Percentiles rank a stretch among this genome's conserved stretches.
Conservation (phyloP, 768 basidiomycete genomes). For the Royoungia palumana region DNA sequence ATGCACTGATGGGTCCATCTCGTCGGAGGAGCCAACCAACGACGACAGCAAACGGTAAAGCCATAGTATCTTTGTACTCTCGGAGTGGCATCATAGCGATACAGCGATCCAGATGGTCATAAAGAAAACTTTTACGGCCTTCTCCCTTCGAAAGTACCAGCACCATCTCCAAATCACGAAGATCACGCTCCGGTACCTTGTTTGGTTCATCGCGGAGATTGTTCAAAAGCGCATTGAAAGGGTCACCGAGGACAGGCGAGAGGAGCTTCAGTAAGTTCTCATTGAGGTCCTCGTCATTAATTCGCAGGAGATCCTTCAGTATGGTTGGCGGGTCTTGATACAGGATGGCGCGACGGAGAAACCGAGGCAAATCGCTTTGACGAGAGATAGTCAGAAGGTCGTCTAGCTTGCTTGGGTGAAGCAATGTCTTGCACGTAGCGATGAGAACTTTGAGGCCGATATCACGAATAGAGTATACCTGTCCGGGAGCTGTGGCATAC, state of each 20-base stretch:
- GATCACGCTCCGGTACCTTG: slow-evolving; percentile 4
- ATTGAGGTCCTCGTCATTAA: neutral
- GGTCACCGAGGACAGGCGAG: slow-evolving; percentile 1
- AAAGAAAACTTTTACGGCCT: neutral
- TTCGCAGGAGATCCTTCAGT: neutral
- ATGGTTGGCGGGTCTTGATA: slow-evolving; percentile 3
- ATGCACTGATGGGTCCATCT: neutral
- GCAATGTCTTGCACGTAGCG: neutral
- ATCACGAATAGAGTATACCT: slow-evolving; percentile 1
- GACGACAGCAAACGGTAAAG: slow-evolving; percentile 1
- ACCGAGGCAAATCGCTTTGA: neutral
- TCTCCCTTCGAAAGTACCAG: neutral
- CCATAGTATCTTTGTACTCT: neutral
- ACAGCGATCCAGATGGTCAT: slow-evolving; percentile 1
- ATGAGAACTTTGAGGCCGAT: slow-evolving; percentile 1
- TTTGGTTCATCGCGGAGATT: slow-evolving; percentile 1
- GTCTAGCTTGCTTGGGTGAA: neutral
- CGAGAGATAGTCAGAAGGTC: neutral
- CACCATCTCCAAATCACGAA: slow-evolving; percentile 5
- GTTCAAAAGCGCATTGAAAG: neutral
- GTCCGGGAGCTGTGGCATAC: neutral
- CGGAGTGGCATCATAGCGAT: neutral
- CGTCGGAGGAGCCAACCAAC: slow-evolving; percentile 8
- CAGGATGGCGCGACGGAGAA: slow-evolving; percentile 1
- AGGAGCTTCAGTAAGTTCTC: slow-evolving; percentile 1